A percentile compares a stretch with the other conserved stretches of the same genome.
Evolutionary conservation across 1,284 basidiomycete genomes (phyloP).

Genomic region (Tilletia caries): DNA sequence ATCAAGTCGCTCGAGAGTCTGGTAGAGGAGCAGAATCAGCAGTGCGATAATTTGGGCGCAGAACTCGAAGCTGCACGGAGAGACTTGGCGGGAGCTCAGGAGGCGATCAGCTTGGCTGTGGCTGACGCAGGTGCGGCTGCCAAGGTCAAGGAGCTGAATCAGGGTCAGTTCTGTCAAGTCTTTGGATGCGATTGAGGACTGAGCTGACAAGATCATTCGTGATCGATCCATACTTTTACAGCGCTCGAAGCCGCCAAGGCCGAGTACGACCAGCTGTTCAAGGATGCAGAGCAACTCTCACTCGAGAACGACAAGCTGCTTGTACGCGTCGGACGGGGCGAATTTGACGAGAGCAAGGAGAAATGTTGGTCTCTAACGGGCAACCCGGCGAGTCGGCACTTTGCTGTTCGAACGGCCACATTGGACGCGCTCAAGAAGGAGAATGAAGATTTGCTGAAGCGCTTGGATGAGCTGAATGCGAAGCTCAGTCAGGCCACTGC

Average conservation of each 20-base stretch:
- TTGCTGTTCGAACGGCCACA: slow-evolving; percentile 65
- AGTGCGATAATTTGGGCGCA: slow-evolving; percentile 17
- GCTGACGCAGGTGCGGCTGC: slow-evolving; percentile 11
- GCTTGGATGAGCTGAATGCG: slow-evolving; percentile 45
- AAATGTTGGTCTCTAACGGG: slow-evolving; percentile 68
- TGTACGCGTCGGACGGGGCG: slow-evolving; percentile 62
- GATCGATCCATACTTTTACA: neutral
- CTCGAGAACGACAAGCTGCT: slow-evolving; percentile 70
- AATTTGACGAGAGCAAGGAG: slow-evolving; percentile 69
- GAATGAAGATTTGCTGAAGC: slow-evolving; percentile 65
- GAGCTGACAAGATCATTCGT: slow-evolving; percentile 22
- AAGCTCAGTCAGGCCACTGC: slow-evolving; percentile 25
- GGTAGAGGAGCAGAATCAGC: slow-evolving; percentile 35
- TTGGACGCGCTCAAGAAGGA: slow-evolving; percentile 70
- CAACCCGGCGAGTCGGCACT: slow-evolving; percentile 73
- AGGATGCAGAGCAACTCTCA: slow-evolving; percentile 65
- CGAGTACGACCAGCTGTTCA: slow-evolving; percentile 22
- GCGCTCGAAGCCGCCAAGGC: slow-evolving; percentile 5
- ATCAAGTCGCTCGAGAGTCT: slow-evolving; percentile 43
- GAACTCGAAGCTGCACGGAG: slow-evolving; percentile 19
- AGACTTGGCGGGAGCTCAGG: neutral
- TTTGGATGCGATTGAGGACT: neutral
- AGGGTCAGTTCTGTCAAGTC: neutral
- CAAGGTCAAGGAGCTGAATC: neutral
- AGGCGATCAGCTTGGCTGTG: neutral